Evolutionary conservation across 352 stramenopile genomes (phyloP), one percentile per base, ranked within the genome.

Genomic region (Phytophthora pluvialis): DNA sequence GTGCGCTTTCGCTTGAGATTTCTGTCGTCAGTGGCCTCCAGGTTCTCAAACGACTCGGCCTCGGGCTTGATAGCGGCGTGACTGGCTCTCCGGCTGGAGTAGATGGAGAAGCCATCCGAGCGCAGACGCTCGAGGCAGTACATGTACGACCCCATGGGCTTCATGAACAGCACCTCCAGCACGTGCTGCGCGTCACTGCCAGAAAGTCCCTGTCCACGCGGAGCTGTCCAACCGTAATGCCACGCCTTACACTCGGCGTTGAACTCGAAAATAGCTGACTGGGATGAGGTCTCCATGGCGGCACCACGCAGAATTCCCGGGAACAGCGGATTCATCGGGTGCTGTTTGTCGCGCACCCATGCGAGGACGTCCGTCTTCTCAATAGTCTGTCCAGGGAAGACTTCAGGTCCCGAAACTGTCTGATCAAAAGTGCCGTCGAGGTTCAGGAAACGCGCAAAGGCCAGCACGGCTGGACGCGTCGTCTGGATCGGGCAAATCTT

Each of bases 181-280:
- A 92, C 81, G 46, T 94, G 86, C 51, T 91, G 83, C 1, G 83
- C 79, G 62, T 94, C 86, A 26, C 81, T 91, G 6, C 86, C 86
- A n/a, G 77, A 89, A 10, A 93, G 60, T 1, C 86, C 86, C 42
- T 94, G 86, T 0, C 86, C 86, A 21, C 86, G 83, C 8, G 86
- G 86, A 0, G 86, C 83, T 1, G 86, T 91, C 86, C 86, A 97
- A 9, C 89, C 89, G 16, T 97, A 96, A 60, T 97, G 89, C 89
- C 89, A 97, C 1, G 85, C 89, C 68, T 95, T 96, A 60, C 86
- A 93, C 53, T 94, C 83, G 3, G 81, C 76, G 38, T 97, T 97
- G 61, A 97, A 95, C 68, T 95, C 86, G 38, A 95, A 96, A 54
- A 91, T 92, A 31, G 86, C 84, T 9, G 85, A 92, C 57, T 93